Conservation (phyloP, 129 eudicot species). For the Tagetes patula region DNA sequence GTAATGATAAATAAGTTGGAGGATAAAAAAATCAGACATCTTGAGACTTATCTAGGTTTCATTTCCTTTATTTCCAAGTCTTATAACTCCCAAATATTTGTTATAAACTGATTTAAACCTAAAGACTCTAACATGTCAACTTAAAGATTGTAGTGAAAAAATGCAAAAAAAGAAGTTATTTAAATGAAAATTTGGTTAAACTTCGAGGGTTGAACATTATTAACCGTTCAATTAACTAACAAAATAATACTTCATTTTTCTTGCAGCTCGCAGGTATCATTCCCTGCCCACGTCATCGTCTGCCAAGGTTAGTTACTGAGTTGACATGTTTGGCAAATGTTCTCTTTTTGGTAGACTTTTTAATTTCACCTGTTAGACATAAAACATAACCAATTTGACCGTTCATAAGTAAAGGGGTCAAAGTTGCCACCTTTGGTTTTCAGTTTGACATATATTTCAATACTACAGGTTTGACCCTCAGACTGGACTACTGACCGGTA, state of each 20-base stretch:
- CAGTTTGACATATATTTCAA: too few species aligned
- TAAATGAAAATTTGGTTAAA: not conserved
- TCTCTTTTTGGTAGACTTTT: too few species aligned
- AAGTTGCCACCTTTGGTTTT: too few species aligned
- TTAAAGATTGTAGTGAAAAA: not conserved
- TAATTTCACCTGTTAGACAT: too few species aligned
- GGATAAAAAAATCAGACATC: not conserved
- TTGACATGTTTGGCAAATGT: too few species aligned
- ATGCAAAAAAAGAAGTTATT: not conserved
- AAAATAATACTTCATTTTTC: not conserved
- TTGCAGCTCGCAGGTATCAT: slow-evolving; percentile 83
- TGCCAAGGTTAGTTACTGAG: too few species aligned
- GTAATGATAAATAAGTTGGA: not conserved
- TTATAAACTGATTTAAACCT: not conserved
- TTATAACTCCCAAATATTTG: not conserved
- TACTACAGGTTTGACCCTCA: slow-evolving; percentile 94
- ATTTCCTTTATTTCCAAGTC: not conserved
- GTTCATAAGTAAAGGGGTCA: too few species aligned
- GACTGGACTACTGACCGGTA: slow-evolving; percentile 88
- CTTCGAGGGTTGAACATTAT: slow-evolving; percentile 4
- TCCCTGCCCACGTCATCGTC: slow-evolving; percentile 95
- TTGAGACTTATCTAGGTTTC: not conserved
- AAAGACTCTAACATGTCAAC: not conserved
- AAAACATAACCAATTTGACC: too few species aligned
- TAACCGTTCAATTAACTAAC: not conserved